phyloP scores from a whole-genome alignment of 768 basidiomycete genomes.

The Russula sp. region DNA sequence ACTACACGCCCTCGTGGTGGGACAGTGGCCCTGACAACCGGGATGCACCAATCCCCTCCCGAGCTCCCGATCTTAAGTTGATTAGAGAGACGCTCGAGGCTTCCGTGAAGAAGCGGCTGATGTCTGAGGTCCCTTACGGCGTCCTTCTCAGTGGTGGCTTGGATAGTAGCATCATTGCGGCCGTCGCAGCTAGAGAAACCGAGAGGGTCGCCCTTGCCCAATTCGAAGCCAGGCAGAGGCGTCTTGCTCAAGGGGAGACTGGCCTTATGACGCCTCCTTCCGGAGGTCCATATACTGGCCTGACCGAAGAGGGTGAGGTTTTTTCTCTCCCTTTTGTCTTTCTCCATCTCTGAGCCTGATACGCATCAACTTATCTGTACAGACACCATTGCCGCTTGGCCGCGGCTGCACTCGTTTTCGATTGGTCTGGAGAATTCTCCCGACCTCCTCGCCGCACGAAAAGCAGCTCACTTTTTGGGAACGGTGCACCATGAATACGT shows the following conservation, averaged over 20 bases:
- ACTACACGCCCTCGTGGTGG: conserved; percentile 90
- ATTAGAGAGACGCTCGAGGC: conserved; percentile 81
- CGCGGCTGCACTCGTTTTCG: conserved; percentile 95
- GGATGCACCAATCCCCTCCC: conserved; percentile 49
- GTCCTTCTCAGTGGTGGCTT: conserved; percentile 93
- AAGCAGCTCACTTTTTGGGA: conserved; percentile 88
- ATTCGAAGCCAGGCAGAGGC: conserved; percentile 58
- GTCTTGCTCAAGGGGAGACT: conserved; percentile 44
- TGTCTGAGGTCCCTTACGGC: conserved; percentile 98
- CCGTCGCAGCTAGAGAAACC: conserved; percentile 91
- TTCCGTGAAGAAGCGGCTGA: conserved; percentile 89
- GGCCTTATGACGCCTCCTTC: conserved; percentile 54
- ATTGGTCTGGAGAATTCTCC: conserved; percentile 93
- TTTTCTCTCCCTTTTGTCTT: neutral
- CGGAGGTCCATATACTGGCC: conserved; percentile 27
- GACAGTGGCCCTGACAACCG: conserved; percentile 63
- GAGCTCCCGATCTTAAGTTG: conserved; percentile 52
- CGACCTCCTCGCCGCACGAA: conserved; percentile 87
- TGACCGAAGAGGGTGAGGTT: conserved; percentile 47
- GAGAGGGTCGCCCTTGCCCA: conserved; percentile 83
- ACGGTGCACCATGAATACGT: conserved; percentile 97
- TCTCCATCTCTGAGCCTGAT: neutral
- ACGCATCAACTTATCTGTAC: neutral
- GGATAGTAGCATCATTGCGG: conserved; percentile 92
- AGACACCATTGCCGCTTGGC: conserved; percentile 84